A percentile compares a stretch with the other conserved stretches of the same genome.
phyloP scores from a whole-genome alignment of 768 basidiomycete genomes.

The Roridomyces roridus region DNA sequence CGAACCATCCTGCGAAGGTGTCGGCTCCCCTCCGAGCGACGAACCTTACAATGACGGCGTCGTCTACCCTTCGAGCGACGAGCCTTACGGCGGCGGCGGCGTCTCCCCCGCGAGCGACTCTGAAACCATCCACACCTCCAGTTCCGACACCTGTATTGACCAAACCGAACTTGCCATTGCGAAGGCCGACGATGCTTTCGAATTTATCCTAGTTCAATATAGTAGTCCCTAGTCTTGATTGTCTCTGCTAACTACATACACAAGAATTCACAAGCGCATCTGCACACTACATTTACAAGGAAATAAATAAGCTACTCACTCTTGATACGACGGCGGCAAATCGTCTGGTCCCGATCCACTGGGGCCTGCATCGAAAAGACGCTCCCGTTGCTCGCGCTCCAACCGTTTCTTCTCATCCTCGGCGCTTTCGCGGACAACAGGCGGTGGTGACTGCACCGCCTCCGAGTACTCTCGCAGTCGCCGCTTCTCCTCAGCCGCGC shows the following conservation, averaged over 20 bases:
- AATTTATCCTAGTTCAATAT: no score
- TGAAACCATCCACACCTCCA: no score
- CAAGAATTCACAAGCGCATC: no score
- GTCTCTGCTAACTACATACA: no score
- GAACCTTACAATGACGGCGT: background rate
- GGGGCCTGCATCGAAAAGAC: conserved; percentile 37
- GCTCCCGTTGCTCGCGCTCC: conserved; percentile 73
- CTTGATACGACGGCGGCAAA: conserved; percentile 54
- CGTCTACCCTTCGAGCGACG: conserved; percentile 3
- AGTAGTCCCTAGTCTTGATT: no score
- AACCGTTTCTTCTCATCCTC: conserved; percentile 70
- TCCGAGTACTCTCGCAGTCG: conserved; percentile 52
- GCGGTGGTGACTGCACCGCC: conserved; percentile 28
- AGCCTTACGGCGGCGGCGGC: no score
- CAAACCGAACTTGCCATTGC: no score
- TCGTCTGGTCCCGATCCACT: conserved; percentile 39
- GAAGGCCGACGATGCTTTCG: no score
- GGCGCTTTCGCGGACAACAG: conserved; percentile 49
- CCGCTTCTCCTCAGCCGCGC: conserved; percentile 71
- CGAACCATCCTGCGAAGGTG: background rate
- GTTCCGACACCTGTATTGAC: no score
- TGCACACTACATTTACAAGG: no score
- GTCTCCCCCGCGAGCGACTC: no score
- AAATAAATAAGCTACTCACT: conserved; percentile 18
- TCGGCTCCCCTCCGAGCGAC: conserved; percentile 4